A percentile compares a stretch with the other conserved stretches of the same genome.
Conservation (phyloP, 2,329 filamentous ascomycete genomes). For the Colletotrichum musicola region DNA sequence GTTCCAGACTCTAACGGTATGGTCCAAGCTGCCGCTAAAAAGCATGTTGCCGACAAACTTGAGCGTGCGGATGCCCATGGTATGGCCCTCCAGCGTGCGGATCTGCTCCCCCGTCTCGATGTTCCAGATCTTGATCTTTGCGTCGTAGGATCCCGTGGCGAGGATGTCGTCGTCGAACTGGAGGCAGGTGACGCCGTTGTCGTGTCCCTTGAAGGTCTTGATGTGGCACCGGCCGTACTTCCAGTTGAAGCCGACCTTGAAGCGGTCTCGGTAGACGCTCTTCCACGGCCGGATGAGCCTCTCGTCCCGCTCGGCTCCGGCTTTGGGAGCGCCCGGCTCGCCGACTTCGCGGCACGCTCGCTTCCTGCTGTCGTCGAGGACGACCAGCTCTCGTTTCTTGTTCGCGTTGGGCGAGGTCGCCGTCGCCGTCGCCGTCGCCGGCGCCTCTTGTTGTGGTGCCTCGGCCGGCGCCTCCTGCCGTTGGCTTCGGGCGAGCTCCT, state of each 20-base stretch:
- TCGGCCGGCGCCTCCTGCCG: constrained; percentile 39
- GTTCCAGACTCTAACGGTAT: constrained; percentile 94
- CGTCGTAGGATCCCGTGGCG: constrained; percentile 94
- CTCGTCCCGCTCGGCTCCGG: constrained; percentile 52
- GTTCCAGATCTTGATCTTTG: constrained; percentile 96
- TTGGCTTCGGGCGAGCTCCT: constrained; percentile 67
- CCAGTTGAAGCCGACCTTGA: constrained; percentile 97
- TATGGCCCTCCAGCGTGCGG: constrained; percentile 87
- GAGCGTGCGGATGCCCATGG: constrained; percentile 84
- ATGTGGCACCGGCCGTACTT: constrained; percentile 91
- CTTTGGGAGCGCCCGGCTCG: constrained; percentile 36
- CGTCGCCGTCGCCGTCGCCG: neutral
- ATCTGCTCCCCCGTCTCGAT: constrained; percentile 88
- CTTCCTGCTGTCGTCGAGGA: constrained; percentile 50
- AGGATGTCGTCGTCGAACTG: constrained; percentile 87
- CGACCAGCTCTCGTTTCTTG: constrained; percentile 50
- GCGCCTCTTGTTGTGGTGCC: constrained; percentile 42
- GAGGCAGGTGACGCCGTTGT: constrained; percentile 74
- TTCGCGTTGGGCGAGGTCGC: constrained; percentile 42
- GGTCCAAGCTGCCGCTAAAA: constrained; percentile 90
- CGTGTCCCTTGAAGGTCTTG: constrained; percentile 86
- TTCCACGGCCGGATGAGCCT: constrained; percentile 85
- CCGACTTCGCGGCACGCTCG: constrained; percentile 46
- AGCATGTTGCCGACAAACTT: constrained; percentile 95
- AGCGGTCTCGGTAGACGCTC: constrained; percentile 94